These are phyloP conservation scores for Zangia roseola DNA, from an alignment of 768 basidiomycete species.

Conservation along the genomic window DNA sequence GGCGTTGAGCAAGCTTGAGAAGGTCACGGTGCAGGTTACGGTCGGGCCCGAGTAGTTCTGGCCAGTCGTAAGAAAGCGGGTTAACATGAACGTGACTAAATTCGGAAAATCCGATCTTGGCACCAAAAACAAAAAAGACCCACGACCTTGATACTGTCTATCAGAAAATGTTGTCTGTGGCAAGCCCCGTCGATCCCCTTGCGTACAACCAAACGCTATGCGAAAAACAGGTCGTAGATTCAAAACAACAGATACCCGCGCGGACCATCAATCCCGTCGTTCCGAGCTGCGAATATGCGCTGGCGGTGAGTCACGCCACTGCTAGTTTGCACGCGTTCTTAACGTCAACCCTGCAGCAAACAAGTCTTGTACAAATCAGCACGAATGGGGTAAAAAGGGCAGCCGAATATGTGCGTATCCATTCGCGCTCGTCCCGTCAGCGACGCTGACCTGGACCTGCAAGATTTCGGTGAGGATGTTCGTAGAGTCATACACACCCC, in stretches of 20 bases:
- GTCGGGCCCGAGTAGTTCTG: too few species aligned
- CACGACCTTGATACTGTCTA: too few species aligned
- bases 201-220: not conserved
- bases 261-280: slow-evolving; percentile 56
- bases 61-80: not conserved
- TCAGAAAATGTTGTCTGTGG: slow-evolving; percentile 18
- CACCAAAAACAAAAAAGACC: not conserved
- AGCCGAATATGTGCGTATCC: slow-evolving; percentile 56
- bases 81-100: not conserved
- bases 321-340: not conserved
- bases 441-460: slow-evolving; percentile 1
- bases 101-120: not conserved
- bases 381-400: slow-evolving; percentile 60
- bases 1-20: too few species aligned
- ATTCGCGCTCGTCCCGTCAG: slow-evolving; percentile 3
- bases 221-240: not conserved
- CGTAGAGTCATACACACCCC: slow-evolving; percentile 69
- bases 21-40: too few species aligned
- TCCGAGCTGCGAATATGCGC: slow-evolving; percentile 53
- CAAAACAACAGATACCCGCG: not conserved
- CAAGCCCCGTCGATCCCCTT: slow-evolving; percentile 2
- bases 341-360: slow-evolving; percentile 42
- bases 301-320: slow-evolving; percentile 41
- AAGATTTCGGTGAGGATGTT: slow-evolving; percentile 63
- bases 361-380: slow-evolving; percentile 58